A percentile compares a stretch with the other conserved stretches of the same genome.
Conservation (phyloP, 371 early-diverging fungal genomes). For the Rhizopus arrhizus region DNA sequence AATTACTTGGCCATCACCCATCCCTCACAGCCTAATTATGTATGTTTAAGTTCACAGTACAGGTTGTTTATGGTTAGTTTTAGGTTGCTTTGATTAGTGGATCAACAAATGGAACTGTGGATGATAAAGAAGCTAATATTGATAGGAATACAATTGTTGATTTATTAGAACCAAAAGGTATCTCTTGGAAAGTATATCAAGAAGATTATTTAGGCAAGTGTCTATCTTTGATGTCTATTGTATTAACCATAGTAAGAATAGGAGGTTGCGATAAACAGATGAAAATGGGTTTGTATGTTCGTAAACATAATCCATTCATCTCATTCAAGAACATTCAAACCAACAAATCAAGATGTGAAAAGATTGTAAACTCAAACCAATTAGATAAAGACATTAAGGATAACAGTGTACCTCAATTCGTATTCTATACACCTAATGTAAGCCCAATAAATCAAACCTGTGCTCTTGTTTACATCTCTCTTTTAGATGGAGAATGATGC, state of each 20-base stretch:
- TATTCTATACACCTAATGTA: constrained; percentile 58
- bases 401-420: constrained; percentile 56
- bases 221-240: too few relatives aligned
- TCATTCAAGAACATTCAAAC: constrained; percentile 52
- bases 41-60: too few relatives aligned
- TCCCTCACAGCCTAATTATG: too few relatives aligned
- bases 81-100: constrained; percentile 50
- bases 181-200: constrained; percentile 70
- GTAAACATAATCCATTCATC: constrained; percentile 68
- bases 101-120: constrained; percentile 49
- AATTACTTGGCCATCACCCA: too few relatives aligned
- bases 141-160: constrained; percentile 57
- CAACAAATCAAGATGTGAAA: constrained; percentile 51
- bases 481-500: constrained; percentile 57
- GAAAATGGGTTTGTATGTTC: constrained; percentile 37
- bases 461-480: neutral
- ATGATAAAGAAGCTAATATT: constrained; percentile 43
- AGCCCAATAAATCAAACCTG: constrained; percentile 10
- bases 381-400: constrained; percentile 52
- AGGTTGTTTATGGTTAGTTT: neutral
- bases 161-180: constrained; percentile 59
- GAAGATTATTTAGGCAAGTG: constrained; percentile 58
- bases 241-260: too few relatives aligned
- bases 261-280: constrained; percentile 29
- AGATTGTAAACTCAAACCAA: constrained; percentile 54